Percentiles rank a stretch among this genome's conserved stretches.
These are phyloP conservation scores for Mycena metata DNA, from an alignment of 768 basidiomycete genomes.

Conservation along the genomic window DNA sequence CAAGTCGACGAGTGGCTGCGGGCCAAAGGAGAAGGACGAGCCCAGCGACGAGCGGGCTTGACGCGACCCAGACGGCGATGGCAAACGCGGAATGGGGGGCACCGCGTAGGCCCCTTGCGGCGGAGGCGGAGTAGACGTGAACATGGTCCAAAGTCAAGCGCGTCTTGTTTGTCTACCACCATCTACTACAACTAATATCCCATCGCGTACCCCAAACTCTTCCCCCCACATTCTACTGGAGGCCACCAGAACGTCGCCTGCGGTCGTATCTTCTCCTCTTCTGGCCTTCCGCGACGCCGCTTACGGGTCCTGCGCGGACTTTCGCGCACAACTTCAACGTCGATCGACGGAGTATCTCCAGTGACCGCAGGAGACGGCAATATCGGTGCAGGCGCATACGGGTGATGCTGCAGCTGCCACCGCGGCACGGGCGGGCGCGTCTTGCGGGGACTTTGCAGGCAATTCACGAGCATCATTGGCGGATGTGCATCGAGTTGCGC, in stretches of 20 bases:
- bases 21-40: conserved; percentile 88
- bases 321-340: background rate
- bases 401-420: conserved; percentile 47
- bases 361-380: background rate
- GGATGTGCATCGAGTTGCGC: conserved; percentile 31
- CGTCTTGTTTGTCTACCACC: conserved; percentile 22
- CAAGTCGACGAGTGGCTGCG: conserved; percentile 80
- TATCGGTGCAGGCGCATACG: conserved; percentile 44
- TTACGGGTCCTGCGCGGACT: conserved; percentile 12
- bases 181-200: conserved; percentile 45
- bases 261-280: conserved; percentile 44
- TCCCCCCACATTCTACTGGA: conserved; percentile 48
- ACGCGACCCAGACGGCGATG: conserved; percentile 70
- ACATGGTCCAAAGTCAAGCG: conserved; percentile 32
- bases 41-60: conserved; percentile 74
- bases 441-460: conserved; percentile 48
- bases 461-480: conserved; percentile 48
- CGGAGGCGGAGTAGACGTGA: conserved; percentile 62
- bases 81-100: conserved; percentile 63
- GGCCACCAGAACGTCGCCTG: conserved; percentile 59
- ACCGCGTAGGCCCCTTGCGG: conserved; percentile 58
- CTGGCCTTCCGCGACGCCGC: conserved; percentile 30
- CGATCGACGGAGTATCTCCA: conserved; percentile 19
- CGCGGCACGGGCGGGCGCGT: conserved; percentile 58
- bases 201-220: conserved; percentile 59